Conservation (phyloP, 1,139 yeast genomes). For the Starmera stellimalicola region DNA sequence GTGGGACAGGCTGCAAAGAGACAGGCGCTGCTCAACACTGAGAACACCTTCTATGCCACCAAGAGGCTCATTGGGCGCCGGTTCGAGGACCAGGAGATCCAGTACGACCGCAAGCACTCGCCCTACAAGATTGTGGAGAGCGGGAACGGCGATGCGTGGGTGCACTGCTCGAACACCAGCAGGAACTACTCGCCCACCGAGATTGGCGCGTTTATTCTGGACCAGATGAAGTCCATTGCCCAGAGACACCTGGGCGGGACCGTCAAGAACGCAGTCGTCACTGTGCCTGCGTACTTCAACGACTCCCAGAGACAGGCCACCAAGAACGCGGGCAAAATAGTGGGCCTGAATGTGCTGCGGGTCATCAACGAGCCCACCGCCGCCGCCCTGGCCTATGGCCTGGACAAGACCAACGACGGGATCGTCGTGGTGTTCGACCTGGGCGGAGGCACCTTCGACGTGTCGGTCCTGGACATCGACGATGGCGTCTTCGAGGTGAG, state of each 20-base stretch:
- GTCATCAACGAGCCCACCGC: slow-evolving; percentile 79
- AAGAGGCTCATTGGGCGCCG: slow-evolving; percentile 66
- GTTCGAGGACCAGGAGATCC: slow-evolving; percentile 55
- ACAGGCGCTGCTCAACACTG: slow-evolving; percentile 56
- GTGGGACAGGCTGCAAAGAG: slow-evolving; percentile 62
- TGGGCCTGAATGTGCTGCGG: slow-evolving; percentile 58
- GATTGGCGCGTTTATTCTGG: slow-evolving; percentile 41
- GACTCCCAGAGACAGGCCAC: slow-evolving; percentile 77
- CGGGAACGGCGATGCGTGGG: slow-evolving; percentile 54
- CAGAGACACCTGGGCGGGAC: slow-evolving; percentile 32
- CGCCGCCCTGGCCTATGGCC: slow-evolving; percentile 73
- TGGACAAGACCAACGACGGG: slow-evolving; percentile 46
- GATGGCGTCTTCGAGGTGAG: slow-evolving; percentile 77
- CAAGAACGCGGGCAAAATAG: slow-evolving; percentile 57
- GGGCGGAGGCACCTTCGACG: slow-evolving; percentile 83
- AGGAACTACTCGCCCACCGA: slow-evolving; percentile 43
- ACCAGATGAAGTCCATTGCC: slow-evolving; percentile 50
- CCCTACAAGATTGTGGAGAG: slow-evolving; percentile 48
- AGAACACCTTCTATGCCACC: slow-evolving; percentile 66
- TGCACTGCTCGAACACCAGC: slow-evolving; percentile 20
- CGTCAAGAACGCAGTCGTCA: slow-evolving; percentile 57
- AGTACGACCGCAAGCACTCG: slow-evolving; percentile 42
- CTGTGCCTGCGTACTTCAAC: slow-evolving; percentile 76
- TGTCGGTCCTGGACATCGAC: slow-evolving; percentile 68
- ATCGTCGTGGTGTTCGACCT: slow-evolving; percentile 69